phyloP scores from a whole-genome alignment of 1,284 basidiomycete species.

The Ceratobasidium theobromae region DNA sequence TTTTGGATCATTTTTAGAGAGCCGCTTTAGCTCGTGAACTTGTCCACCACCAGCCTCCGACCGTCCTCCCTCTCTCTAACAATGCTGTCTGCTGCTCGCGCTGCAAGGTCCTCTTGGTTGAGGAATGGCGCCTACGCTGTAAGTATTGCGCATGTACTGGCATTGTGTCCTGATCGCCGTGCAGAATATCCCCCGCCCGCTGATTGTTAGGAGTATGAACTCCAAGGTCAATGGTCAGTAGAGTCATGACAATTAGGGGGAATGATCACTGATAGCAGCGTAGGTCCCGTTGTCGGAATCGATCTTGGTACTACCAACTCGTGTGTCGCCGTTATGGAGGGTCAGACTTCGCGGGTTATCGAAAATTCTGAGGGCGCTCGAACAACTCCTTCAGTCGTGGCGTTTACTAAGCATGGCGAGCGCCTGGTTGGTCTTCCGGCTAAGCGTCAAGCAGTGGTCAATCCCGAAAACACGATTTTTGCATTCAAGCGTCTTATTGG shows the following conservation, averaged over 20 bases:
- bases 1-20: slow-evolving; percentile 13
- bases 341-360: slow-evolving; percentile 90
- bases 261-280: neutral
- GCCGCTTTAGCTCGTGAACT: neutral
- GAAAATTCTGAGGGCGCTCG: slow-evolving; percentile 98
- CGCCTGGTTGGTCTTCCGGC: slow-evolving; percentile 94
- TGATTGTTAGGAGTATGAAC: slow-evolving; percentile 39
- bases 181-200: slow-evolving; percentile 34
- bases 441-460: slow-evolving; percentile 96
- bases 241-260: neutral
- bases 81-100: slow-evolving; percentile 65
- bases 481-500: slow-evolving; percentile 98
- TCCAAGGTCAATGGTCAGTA: slow-evolving; percentile 37
- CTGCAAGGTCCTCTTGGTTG: slow-evolving; percentile 56
- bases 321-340: slow-evolving; percentile 95
- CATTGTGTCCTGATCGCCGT: neutral
- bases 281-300: slow-evolving; percentile 81
- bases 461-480: slow-evolving; percentile 91
- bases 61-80: slow-evolving; percentile 51
- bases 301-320: slow-evolving; percentile 89
- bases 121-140: slow-evolving; percentile 69
- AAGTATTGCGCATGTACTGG: slow-evolving; percentile 40
- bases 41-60: slow-evolving; percentile 31
- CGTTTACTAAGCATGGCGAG: slow-evolving; percentile 95
- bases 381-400: slow-evolving; percentile 97